These are phyloP conservation scores for Syncephalastrum monosporum DNA, from an alignment of 371 early-diverging fungal genomes.

Conservation along the genomic window DNA sequence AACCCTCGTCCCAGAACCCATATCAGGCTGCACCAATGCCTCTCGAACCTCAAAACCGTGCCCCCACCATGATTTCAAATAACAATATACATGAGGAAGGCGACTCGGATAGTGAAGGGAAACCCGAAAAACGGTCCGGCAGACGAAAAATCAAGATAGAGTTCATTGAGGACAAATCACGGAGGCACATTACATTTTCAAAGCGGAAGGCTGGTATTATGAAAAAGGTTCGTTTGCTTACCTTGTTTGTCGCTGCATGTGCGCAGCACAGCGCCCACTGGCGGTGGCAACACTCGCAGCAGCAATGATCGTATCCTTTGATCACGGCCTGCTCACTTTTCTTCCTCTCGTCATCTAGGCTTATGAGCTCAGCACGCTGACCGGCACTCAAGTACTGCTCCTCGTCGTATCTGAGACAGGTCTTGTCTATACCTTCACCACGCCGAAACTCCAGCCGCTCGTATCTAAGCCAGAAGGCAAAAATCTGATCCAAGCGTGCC, in stretches of 20 bases:
- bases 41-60: not conserved
- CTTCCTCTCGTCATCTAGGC: constrained; percentile 63
- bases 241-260: too few relatives aligned
- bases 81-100: constrained; percentile 11
- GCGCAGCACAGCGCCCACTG: too few relatives aligned
- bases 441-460: constrained; percentile 90
- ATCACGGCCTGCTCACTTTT: too few relatives aligned
- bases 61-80: not conserved
- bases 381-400: constrained; percentile 96
- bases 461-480: constrained; percentile 94
- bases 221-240: constrained; percentile 74
- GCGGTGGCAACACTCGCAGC: too few relatives aligned
- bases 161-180: constrained; percentile 89
- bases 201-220: constrained; percentile 98
- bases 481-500: constrained; percentile 54
- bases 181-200: constrained; percentile 95
- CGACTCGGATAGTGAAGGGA: constrained; percentile 19
- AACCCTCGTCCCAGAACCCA: too few relatives aligned
- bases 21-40: constrained; percentile 1
- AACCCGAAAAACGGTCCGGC: constrained; percentile 58
- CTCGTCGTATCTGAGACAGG: constrained; percentile 98
- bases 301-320: too few relatives aligned
- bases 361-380: constrained; percentile 94
- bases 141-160: constrained; percentile 93
- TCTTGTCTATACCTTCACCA: constrained; percentile 98